Percentiles rank a stretch among this genome's conserved stretches.
These are phyloP conservation scores for Penicillium longicatenatum DNA, from an alignment of 495 filamentous ascomycete genomes.

Conservation along the genomic window DNA sequence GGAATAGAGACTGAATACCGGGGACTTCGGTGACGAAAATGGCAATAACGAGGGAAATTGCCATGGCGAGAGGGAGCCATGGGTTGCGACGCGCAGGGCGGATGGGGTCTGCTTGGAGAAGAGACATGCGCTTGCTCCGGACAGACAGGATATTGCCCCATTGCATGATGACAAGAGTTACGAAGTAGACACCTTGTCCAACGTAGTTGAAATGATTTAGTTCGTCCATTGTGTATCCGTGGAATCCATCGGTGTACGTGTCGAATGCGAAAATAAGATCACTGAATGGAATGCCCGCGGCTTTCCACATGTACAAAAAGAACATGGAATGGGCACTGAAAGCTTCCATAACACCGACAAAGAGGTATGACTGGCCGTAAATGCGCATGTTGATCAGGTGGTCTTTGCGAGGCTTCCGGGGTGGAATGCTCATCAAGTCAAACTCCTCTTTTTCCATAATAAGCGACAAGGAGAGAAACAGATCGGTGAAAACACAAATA, in stretches of 20 bases:
- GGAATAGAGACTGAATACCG: constrained; percentile 49
- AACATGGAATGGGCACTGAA: constrained; percentile 52
- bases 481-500: constrained; percentile 68
- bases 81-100: constrained; percentile 49
- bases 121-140: constrained; percentile 51
- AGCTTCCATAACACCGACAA: constrained; percentile 52
- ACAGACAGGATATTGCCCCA: constrained; percentile 54
- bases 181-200: constrained; percentile 69
- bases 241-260: constrained; percentile 47
- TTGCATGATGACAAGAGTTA: constrained; percentile 63
- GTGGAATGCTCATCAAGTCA: constrained; percentile 64
- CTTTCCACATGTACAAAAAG: constrained; percentile 51
- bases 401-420: constrained; percentile 63
- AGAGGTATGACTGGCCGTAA: constrained; percentile 53
- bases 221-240: constrained; percentile 46
- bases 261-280: constrained; percentile 51
- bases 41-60: constrained; percentile 49
- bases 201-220: constrained; percentile 46
- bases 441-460: constrained; percentile 73
- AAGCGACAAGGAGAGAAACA: constrained; percentile 60
- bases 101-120: constrained; percentile 55
- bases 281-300: constrained; percentile 45
- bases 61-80: constrained; percentile 47
- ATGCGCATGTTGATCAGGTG: constrained; percentile 55
- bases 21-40: constrained; percentile 55